Evolutionary conservation across 192 early-diverging fungal genomes (phyloP).

Genomic region (Coemansia sp.): DNA sequence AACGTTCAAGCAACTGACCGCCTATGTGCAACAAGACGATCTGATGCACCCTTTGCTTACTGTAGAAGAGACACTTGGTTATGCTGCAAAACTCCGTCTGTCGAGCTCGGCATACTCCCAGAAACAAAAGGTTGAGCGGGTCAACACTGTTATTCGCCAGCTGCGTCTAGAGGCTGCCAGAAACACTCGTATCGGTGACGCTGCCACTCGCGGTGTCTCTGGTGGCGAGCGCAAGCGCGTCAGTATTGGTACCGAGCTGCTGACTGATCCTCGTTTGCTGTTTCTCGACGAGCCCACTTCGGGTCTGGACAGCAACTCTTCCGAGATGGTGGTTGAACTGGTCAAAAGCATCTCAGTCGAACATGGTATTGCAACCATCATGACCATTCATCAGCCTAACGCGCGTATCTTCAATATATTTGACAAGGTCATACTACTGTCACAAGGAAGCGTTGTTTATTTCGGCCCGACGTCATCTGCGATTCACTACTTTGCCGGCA

Average conservation of each 20-base stretch:
- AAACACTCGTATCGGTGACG: conserved; percentile 56
- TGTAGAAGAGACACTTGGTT: conserved; percentile 75
- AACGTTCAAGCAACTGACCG: conserved; percentile 39
- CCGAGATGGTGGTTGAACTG: conserved; percentile 63
- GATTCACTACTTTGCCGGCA: conserved; percentile 49
- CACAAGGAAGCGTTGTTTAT: conserved; percentile 65
- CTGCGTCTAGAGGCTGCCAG: conserved; percentile 66
- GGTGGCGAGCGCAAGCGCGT: conserved; percentile 61
- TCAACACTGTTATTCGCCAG: conserved; percentile 62
- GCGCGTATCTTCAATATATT: conserved; percentile 81
- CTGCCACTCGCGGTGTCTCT: conserved; percentile 54
- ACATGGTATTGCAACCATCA: conserved; percentile 67
- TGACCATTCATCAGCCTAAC: conserved; percentile 90
- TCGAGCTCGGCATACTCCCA: conserved; percentile 54
- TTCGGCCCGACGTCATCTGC: conserved; percentile 56
- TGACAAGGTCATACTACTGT: conserved; percentile 77
- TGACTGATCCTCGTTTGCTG: conserved; percentile 59
- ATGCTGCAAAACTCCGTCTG: conserved; percentile 72
- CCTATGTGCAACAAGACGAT: conserved; percentile 60
- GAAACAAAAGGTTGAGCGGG: conserved; percentile 59
- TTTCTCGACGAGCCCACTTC: conserved; percentile 64
- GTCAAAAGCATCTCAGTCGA: conserved; percentile 60
- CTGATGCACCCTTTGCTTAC: conserved; percentile 64
- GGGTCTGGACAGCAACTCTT: conserved; percentile 73
- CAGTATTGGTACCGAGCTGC: conserved; percentile 51